Conservation (phyloP, 805 yeast species). For the Saturnispora kantuleensis region DNA sequence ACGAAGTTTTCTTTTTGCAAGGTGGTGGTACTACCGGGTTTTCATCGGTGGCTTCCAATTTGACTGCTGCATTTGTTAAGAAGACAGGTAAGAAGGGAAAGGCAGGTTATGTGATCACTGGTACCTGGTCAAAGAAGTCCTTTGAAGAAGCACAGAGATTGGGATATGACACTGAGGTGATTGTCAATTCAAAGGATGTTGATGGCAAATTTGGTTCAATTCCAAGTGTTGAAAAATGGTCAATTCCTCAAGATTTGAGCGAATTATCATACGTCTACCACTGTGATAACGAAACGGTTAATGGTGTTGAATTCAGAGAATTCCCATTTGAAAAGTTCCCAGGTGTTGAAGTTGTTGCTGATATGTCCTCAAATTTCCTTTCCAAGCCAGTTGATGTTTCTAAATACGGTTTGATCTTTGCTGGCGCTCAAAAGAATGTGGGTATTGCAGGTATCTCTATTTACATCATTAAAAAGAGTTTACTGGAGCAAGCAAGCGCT, state of each 20-base stretch:
- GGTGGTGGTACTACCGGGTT: slow-evolving; percentile 98
- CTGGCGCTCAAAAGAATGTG: slow-evolving; percentile 97
- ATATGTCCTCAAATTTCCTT: slow-evolving; percentile 87
- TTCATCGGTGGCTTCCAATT: slow-evolving; percentile 74
- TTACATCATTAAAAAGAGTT: slow-evolving; percentile 76
- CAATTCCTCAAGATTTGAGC: slow-evolving; percentile 42
- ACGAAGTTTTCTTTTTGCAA: slow-evolving; percentile 90
- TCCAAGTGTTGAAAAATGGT: slow-evolving; percentile 61
- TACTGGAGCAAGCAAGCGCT: slow-evolving; percentile 59
- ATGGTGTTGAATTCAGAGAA: slow-evolving; percentile 72
- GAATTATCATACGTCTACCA: slow-evolving; percentile 77
- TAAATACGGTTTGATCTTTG: slow-evolving; percentile 82
- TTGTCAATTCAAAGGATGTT: slow-evolving; percentile 52
- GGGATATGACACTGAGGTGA: slow-evolving; percentile 63
- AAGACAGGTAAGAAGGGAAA: slow-evolving; percentile 66
- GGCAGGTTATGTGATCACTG: slow-evolving; percentile 84
- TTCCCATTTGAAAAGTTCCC: slow-evolving; percentile 47
- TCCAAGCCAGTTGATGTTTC: slow-evolving; percentile 73
- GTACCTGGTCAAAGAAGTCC: slow-evolving; percentile 89
- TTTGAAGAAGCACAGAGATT: slow-evolving; percentile 78
- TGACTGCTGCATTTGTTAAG: slow-evolving; percentile 58
- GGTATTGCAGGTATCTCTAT: slow-evolving; percentile 94
- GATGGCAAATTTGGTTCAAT: slow-evolving; percentile 55
- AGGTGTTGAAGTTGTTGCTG: slow-evolving; percentile 79
- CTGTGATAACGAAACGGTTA: slow-evolving; percentile 96